Evolutionary conservation across 2,329 filamentous ascomycete genomes (phyloP), one percentile per base, ranked within the genome.

Genomic region (Chaetomium strumarium): DNA sequence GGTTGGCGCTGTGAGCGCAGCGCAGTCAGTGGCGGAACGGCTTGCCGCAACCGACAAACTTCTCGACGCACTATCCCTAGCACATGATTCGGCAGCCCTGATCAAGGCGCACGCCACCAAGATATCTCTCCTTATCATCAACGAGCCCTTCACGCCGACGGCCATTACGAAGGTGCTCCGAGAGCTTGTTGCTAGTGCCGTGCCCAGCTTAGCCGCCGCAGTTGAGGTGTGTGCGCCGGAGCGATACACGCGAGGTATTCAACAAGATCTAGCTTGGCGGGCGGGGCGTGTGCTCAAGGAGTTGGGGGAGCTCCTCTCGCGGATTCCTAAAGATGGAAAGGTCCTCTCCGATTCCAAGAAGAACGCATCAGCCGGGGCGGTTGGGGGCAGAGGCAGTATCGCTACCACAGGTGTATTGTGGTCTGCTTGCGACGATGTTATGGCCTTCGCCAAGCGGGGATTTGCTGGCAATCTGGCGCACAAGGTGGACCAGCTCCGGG

Each of bases 81-180:
- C 91, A 33, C 79, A 80, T 61, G 85, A 91, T 62, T 79, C 87
- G 0, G 80, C 88, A 0, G 80, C 77, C 24, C 76, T 95, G 5
- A 81, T 96, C 54, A 84, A 82, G 66, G 88, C 90, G 0, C 90
- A 96, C 65, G 81, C 85, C 1, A 96, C 90, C 6, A 96, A 95
- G 58, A 77, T 96, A 24, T 92, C 88, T 0, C 83, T 96, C 1
- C 79, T 97, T 12, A 80, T 93, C 1, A 86, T 95, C 63, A 96
- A 88, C 63, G 80, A 88, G 16, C 91, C 92, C 0, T 95, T 95
- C 60, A 93, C 90, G 0, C 84, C 88, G 0, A 83, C 84, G 1
- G 91, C 89, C 5, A 76, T 95, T 33, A 72, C 70, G 10, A 83
- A 78, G 20, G 82, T 95, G 13, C 72, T 96, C 5, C 77, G 80